These are phyloP conservation scores for Lathyrus tuberosus DNA, from an alignment of 306 rosid genomes.

Conservation along the genomic window DNA sequence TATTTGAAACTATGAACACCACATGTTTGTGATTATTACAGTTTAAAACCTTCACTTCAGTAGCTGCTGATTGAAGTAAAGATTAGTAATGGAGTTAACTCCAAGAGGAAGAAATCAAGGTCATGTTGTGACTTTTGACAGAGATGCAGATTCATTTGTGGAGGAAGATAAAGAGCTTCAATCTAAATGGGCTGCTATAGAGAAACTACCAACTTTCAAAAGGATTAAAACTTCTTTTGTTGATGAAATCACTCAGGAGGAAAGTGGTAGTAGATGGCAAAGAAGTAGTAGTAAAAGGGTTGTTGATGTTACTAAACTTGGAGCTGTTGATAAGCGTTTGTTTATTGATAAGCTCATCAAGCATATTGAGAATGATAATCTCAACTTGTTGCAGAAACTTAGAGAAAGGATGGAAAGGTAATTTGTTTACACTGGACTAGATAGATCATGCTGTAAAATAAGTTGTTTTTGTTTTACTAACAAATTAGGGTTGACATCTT, in stretches of 20 bases:
- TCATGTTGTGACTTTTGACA: slow-evolving; percentile 46
- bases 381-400: slow-evolving; percentile 48
- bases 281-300: slow-evolving; percentile 51
- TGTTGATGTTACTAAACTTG: slow-evolving; percentile 63
- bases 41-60: slow-evolving; percentile 29
- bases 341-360: slow-evolving; percentile 57
- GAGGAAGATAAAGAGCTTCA: slow-evolving; percentile 59
- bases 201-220: slow-evolving; percentile 56
- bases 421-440: slow-evolving; percentile 16
- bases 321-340: slow-evolving; percentile 56
- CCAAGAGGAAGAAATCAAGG: slow-evolving; percentile 54
- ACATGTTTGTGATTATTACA: slow-evolving; percentile 35
- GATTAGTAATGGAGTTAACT: slow-evolving; percentile 31
- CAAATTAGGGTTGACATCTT: slow-evolving; percentile 13
- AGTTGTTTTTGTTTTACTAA: background rate
- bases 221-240: slow-evolving; percentile 54
- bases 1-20: slow-evolving; percentile 16
- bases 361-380: slow-evolving; percentile 68
- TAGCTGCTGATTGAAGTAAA: slow-evolving; percentile 34
- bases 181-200: slow-evolving; percentile 61
- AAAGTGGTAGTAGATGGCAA: slow-evolving; percentile 31
- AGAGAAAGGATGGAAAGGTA: slow-evolving; percentile 64
- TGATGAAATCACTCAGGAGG: slow-evolving; percentile 47
- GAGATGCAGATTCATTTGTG: slow-evolving; percentile 54
- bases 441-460: slow-evolving; percentile 31